Evolutionary conservation across 306 rosid species (phyloP).

Genomic region (Glycine tomentella): DNA sequence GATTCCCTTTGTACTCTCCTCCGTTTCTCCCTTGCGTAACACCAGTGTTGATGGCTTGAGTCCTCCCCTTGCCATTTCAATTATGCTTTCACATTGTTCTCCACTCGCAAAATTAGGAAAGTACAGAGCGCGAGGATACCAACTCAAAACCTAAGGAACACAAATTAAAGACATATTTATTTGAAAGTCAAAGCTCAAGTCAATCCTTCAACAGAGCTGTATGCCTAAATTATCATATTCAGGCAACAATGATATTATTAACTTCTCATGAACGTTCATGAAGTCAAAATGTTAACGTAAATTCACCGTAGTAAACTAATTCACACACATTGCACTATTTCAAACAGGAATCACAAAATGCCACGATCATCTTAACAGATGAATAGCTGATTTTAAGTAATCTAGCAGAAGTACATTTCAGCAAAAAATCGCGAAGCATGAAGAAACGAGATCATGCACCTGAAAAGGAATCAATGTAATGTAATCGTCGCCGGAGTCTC

Average conservation of each 20-base stretch:
- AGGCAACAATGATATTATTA: too few species aligned
- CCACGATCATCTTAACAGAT: slow-evolving; percentile 11
- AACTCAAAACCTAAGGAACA: slow-evolving; percentile 75
- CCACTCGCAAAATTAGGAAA: slow-evolving; percentile 90
- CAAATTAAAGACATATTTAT: slow-evolving; percentile 33
- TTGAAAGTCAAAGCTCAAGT: slow-evolving; percentile 23
- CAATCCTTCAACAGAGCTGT: slow-evolving; percentile 13
- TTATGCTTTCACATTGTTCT: slow-evolving; percentile 74
- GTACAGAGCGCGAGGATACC: slow-evolving; percentile 82
- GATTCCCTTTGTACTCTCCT: slow-evolving; percentile 63
- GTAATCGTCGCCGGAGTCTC: slow-evolving; percentile 79
- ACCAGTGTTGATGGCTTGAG: slow-evolving; percentile 75
- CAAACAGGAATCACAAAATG: slow-evolving; percentile 33
- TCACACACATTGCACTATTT: slow-evolving; percentile 4
- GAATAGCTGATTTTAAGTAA: slow-evolving; percentile 35
- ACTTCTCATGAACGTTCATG: too few species aligned
- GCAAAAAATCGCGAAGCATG: not conserved
- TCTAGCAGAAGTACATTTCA: not conserved
- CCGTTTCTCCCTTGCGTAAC: slow-evolving; percentile 78
- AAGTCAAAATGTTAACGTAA: slow-evolving; percentile 35
- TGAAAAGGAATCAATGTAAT: slow-evolving; percentile 84
- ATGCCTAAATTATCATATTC: slow-evolving; percentile 3
- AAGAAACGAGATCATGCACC: slow-evolving; percentile 58
- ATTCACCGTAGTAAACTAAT: slow-evolving; percentile 19
- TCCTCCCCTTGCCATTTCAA: slow-evolving; percentile 59